Evolutionary conservation across 352 stramenopile genomes (phyloP).

Genomic region (Phytophthora pluvialis): DNA sequence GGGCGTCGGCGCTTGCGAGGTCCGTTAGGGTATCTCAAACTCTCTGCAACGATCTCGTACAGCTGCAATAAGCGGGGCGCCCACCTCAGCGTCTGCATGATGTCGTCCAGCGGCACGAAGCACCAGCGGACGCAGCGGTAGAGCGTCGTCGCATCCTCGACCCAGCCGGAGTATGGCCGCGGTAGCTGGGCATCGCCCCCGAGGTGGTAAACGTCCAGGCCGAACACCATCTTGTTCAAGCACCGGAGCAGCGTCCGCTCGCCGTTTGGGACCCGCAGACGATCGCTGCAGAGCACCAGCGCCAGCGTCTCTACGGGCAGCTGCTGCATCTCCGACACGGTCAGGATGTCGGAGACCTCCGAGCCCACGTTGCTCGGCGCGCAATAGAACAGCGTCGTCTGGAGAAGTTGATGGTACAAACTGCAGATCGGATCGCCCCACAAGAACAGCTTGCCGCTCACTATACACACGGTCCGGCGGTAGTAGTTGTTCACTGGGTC

Average conservation of each 20-base stretch:
- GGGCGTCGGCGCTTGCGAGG: slow-evolving; percentile 26
- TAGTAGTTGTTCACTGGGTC: slow-evolving; percentile 33
- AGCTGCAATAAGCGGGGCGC: slow-evolving; percentile 45
- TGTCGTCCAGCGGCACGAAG: slow-evolving; percentile 58
- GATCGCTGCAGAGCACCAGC: slow-evolving; percentile 58
- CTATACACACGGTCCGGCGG: slow-evolving; percentile 28
- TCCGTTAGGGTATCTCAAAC: slow-evolving; percentile 26
- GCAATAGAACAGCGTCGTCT: slow-evolving; percentile 62
- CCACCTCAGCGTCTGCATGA: slow-evolving; percentile 51
- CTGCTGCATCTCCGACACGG: slow-evolving; percentile 37
- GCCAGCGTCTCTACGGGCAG: slow-evolving; percentile 63
- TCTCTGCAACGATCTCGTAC: slow-evolving; percentile 55
- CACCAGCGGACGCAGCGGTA: slow-evolving; percentile 68
- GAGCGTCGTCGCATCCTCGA: slow-evolving; percentile 47
- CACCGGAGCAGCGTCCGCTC: slow-evolving; percentile 51
- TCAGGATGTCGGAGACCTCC: slow-evolving; percentile 28
- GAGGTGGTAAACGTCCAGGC: slow-evolving; percentile 15
- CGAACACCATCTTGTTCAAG: slow-evolving; percentile 52
- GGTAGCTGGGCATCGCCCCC: slow-evolving; percentile 5
- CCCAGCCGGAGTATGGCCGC: slow-evolving; percentile 26
- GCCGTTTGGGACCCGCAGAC: slow-evolving; percentile 55
- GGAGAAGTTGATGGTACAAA: slow-evolving; percentile 64
- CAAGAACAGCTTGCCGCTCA: slow-evolving; percentile 39
- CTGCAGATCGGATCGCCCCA: slow-evolving; percentile 68
- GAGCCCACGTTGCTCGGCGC: slow-evolving; percentile 23